A percentile compares a stretch with the other conserved stretches of the same genome.
phyloP scores from a whole-genome alignment of 2,329 filamentous ascomycete genomes.

The Diaporthe caulivora region DNA sequence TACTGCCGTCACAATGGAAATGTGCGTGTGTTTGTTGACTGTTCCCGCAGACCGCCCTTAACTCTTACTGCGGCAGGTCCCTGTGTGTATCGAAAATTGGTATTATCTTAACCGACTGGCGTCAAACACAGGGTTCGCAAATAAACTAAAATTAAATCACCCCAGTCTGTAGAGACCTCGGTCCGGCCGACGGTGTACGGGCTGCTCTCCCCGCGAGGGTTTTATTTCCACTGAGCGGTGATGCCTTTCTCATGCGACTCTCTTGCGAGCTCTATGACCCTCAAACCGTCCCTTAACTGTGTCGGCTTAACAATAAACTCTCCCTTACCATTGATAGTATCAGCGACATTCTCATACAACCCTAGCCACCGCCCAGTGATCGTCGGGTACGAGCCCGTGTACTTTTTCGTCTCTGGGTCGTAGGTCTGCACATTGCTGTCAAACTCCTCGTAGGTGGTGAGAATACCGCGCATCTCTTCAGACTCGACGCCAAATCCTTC shows the following conservation, averaged over 20 bases:
- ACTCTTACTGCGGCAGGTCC: too few species aligned
- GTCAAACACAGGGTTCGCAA: too few species aligned
- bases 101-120: too few species aligned
- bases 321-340: constrained; percentile 53
- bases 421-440: constrained; percentile 48
- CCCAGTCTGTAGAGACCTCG: too few species aligned
- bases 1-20: too few species aligned
- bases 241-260: constrained; percentile 43
- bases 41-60: too few species aligned
- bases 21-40: too few species aligned
- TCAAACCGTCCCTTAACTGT: constrained; percentile 53
- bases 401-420: constrained; percentile 49
- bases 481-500: constrained; percentile 51
- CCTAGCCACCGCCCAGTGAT: constrained; percentile 54
- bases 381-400: constrained; percentile 53
- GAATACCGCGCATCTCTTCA: constrained; percentile 50
- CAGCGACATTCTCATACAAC: constrained; percentile 55
- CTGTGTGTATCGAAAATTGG: too few species aligned
- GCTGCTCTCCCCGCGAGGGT: neutral
- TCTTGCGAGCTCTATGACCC: constrained; percentile 56
- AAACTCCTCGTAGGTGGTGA: constrained; percentile 54
- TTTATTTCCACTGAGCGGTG: constrained; percentile 11
- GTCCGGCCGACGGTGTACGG: too few species aligned
- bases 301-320: constrained; percentile 55
- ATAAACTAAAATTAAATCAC: too few species aligned